Conservation (phyloP, 176 grass and related monocot genomes). For the Juncus inflexus region DNA sequence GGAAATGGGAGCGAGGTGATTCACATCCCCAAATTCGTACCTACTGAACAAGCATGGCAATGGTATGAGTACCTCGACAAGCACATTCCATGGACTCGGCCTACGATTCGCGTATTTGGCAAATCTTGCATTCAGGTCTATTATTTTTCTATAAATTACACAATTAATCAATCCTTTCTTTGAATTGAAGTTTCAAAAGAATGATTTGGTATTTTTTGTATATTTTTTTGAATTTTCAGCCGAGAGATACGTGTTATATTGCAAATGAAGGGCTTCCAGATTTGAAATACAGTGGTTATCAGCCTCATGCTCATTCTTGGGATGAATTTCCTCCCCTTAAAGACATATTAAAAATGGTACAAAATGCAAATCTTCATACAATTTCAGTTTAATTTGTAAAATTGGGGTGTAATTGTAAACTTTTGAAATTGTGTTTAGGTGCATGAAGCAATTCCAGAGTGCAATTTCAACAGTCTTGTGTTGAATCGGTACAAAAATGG, state of each 20-base stretch:
- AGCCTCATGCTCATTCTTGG: constrained; percentile 60
- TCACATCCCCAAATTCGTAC: constrained; percentile 53
- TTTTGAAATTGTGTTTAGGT: constrained; percentile 39
- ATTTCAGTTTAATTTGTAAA: no score
- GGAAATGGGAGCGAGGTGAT: constrained; percentile 68
- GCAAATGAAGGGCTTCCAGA: constrained; percentile 55
- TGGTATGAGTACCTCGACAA: constrained; percentile 68
- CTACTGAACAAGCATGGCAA: constrained; percentile 55
- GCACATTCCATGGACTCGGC: constrained; percentile 59
- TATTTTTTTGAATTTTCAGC: constrained; percentile 26
- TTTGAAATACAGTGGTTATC: constrained; percentile 72
- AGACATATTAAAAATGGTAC: constrained; percentile 63
- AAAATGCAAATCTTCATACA: constrained; percentile 29
- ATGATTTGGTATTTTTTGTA: neutral
- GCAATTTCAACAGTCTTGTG: constrained; percentile 82
- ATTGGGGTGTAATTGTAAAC: neutral
- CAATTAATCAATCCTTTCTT: neutral
- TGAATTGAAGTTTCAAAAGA: neutral
- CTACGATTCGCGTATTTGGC: constrained; percentile 61
- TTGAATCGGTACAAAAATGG: constrained; percentile 80
- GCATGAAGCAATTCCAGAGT: constrained; percentile 57
- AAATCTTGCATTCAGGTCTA: constrained; percentile 47
- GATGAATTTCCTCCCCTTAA: constrained; percentile 80
- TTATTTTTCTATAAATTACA: neutral
- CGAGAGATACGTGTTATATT: constrained; percentile 65